Conservation (phyloP, 371 early-diverging fungal genomes). For the Zancudomyces culisetae region DNA sequence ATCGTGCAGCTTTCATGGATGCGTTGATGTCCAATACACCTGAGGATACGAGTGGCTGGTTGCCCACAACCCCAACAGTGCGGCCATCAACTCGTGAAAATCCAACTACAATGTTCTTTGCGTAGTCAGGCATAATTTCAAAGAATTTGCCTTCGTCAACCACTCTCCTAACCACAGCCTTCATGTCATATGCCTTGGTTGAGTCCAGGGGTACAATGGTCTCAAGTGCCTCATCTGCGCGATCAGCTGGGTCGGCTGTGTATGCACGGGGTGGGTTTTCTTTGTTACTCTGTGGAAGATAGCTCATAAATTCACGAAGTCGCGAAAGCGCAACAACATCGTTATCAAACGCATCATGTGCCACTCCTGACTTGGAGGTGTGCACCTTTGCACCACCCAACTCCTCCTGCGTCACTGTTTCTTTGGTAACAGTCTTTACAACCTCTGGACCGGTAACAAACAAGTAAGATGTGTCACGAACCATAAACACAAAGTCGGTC, state of each 20-base stretch:
- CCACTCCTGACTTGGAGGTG: constrained; percentile 77
- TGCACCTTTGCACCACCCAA: constrained; percentile 88
- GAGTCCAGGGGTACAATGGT: constrained; percentile 75
- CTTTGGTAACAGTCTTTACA: constrained; percentile 89
- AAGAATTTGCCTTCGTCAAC: constrained; percentile 74
- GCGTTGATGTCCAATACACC: constrained; percentile 92
- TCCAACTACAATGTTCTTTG: constrained; percentile 82
- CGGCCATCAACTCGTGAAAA: constrained; percentile 75
- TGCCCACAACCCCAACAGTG: constrained; percentile 85
- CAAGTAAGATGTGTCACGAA: constrained; percentile 83
- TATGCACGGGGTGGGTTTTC: constrained; percentile 41
- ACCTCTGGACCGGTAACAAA: constrained; percentile 97
- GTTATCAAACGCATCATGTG: constrained; percentile 80
- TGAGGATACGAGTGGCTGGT: constrained; percentile 87
- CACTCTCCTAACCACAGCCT: constrained; percentile 62
- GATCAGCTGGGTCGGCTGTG: constrained; percentile 47
- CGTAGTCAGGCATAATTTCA: constrained; percentile 83
- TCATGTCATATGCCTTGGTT: constrained; percentile 90
- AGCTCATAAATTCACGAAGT: constrained; percentile 73
- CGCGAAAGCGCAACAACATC: constrained; percentile 82
- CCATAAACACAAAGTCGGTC: constrained; percentile 94
- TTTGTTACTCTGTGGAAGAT: constrained; percentile 69
- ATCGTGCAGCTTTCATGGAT: constrained; percentile 88
- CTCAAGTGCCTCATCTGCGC: constrained; percentile 66
- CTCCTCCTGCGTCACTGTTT: constrained; percentile 84